These are phyloP conservation scores for Diutina catenulata DNA, from an alignment of 1,139 yeast genomes.

Conservation along the genomic window DNA sequence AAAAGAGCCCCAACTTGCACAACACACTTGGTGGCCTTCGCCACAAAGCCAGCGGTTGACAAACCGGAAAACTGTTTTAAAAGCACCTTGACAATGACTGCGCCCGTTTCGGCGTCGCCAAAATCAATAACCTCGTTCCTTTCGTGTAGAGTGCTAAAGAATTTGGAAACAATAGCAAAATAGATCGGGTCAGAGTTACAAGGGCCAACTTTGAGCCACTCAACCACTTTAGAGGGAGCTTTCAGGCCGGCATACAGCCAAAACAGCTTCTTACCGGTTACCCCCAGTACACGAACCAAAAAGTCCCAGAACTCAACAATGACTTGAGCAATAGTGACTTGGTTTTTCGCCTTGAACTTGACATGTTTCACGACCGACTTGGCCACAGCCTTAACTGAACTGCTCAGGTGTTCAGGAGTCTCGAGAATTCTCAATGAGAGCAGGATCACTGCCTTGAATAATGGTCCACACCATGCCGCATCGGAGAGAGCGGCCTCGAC, in stretches of 20 bases:
- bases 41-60: not conserved
- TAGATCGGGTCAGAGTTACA: constrained; percentile 26
- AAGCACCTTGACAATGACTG: not conserved
- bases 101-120: not conserved
- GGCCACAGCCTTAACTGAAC: constrained; percentile 26
- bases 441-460: constrained; percentile 33
- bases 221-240: constrained; percentile 27
- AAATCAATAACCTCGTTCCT: not conserved
- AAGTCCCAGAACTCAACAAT: constrained; percentile 39
- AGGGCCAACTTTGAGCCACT: constrained; percentile 39
- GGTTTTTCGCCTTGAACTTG: constrained; percentile 22
- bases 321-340: constrained; percentile 29
- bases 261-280: constrained; percentile 21
- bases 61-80: not conserved
- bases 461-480: constrained; percentile 26
- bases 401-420: not conserved
- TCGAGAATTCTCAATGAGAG: constrained; percentile 15
- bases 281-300: constrained; percentile 6
- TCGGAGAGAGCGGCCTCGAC: constrained; percentile 16
- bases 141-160: too few species aligned
- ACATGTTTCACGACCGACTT: constrained; percentile 42
- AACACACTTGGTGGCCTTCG: not conserved
- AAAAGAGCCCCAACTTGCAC: not conserved
- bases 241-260: constrained; percentile 42
- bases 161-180: not conserved